phyloP scores from a whole-genome alignment of 129 eudicot genomes.

The Dittrichia graveolens region DNA sequence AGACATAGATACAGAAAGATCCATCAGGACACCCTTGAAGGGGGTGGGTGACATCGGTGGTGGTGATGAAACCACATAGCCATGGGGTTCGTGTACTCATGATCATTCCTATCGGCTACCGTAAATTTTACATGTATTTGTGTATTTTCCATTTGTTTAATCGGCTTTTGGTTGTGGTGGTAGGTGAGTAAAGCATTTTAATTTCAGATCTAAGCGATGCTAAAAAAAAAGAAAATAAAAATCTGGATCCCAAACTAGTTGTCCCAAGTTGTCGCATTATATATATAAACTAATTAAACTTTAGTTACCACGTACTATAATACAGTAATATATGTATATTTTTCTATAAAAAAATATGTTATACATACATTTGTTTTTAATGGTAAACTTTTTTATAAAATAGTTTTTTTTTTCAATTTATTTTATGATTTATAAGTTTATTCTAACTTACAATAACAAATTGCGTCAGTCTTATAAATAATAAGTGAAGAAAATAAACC shows the following conservation, averaged over 20 bases:
- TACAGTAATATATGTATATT: no score
- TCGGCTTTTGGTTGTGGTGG: constrained; percentile 22
- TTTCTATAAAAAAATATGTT: no score
- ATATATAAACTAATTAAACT: background rate
- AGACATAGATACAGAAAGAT: no score
- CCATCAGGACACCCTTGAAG: background rate
- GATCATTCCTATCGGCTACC: background rate
- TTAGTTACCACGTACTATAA: no score
- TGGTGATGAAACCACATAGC: constrained; percentile 36
- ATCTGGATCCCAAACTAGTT: constrained; percentile 20
- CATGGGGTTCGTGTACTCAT: background rate
- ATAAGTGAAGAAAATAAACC: no score
- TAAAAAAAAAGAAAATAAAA: constrained; percentile 18
- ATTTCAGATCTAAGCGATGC: constrained; percentile 12
- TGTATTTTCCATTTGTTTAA: background rate
- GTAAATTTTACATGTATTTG: background rate
- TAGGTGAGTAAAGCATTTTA: constrained; percentile 16
- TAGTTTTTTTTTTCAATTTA: no score
- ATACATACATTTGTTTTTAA: no score
- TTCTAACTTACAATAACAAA: no score
- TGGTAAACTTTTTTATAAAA: no score
- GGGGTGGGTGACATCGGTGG: constrained; percentile 29
- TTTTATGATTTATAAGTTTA: no score
- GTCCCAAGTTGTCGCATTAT: constrained; percentile 16
- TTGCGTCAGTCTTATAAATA: no score